Evolutionary conservation across 2,329 filamentous ascomycete genomes (phyloP).

Genomic region (Pyrenophora teres): DNA sequence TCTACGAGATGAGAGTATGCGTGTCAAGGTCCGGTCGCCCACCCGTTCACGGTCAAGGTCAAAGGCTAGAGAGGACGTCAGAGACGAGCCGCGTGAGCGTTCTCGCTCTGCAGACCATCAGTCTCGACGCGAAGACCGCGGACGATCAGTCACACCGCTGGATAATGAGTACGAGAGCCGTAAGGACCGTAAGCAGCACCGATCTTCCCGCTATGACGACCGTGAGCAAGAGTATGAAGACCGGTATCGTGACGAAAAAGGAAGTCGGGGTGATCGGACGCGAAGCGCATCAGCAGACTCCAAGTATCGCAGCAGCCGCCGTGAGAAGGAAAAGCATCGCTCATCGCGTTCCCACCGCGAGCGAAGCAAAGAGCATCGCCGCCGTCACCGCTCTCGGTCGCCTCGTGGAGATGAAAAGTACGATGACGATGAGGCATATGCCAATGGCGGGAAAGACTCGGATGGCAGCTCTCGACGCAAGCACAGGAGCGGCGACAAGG

Average conservation of each 20-base stretch:
- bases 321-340: conserved; percentile 50
- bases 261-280: conserved; percentile 59
- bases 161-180: conserved; percentile 42
- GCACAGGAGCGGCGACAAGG: conserved; percentile 44
- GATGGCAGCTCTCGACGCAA: conserved; percentile 44
- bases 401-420: conserved; percentile 36
- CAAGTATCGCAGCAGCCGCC: conserved; percentile 65
- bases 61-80: conserved; percentile 31
- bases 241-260: conserved; percentile 54
- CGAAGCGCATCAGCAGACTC: conserved; percentile 68
- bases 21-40: conserved; percentile 46
- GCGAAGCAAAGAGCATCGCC: conserved; percentile 51
- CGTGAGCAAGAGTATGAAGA: conserved; percentile 47
- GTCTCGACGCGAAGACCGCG: conserved; percentile 53
- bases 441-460: conserved; percentile 33
- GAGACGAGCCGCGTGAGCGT: conserved; percentile 25
- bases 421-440: conserved; percentile 38
- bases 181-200: conserved; percentile 54
- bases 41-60: conserved; percentile 50
- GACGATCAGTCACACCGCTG: conserved; percentile 58
- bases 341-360: conserved; percentile 55
- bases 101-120: conserved; percentile 47
- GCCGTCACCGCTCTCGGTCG: conserved; percentile 52
- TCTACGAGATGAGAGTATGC: conserved; percentile 40
- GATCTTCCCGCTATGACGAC: conserved; percentile 50